Percentiles rank a stretch among this genome's conserved stretches.
These are phyloP conservation scores for Pseudoturritis turrita DNA, from an alignment of 345 rosid species.

Conservation along the genomic window DNA sequence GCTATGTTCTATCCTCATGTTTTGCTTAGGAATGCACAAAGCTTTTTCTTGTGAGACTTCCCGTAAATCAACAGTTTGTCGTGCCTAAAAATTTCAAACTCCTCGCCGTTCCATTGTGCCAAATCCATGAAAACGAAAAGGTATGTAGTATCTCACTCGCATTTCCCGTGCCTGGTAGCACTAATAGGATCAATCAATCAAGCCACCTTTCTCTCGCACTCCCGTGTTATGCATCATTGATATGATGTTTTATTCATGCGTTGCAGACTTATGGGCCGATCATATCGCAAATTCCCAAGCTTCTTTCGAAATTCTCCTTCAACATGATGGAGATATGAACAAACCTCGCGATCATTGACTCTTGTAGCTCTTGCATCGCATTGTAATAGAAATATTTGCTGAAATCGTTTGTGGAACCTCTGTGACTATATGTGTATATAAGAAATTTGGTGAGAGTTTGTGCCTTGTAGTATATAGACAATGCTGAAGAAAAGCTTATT, in stretches of 20 bases:
- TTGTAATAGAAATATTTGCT: neutral
- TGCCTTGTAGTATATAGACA: neutral
- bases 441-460: neutral
- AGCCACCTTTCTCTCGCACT: neutral
- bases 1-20: neutral
- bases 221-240: neutral
- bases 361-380: neutral
- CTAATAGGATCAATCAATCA: too few species aligned
- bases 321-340: conserved; percentile 46
- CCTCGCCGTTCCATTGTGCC: conserved; percentile 81
- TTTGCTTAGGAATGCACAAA: conserved; percentile 63
- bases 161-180: too few species aligned
- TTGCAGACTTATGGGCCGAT: conserved; percentile 72
- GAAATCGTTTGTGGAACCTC: neutral
- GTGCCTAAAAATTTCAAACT: conserved; percentile 78
- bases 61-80: conserved; percentile 50
- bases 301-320: conserved; percentile 75
- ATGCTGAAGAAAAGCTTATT: neutral
- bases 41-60: conserved; percentile 66
- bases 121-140: conserved; percentile 69
- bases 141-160: conserved; percentile 24
- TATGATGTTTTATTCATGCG: neutral
- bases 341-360: neutral
- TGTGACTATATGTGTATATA: neutral
- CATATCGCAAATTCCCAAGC: conserved; percentile 71